Conservation (phyloP, 805 yeast species). For the Kodamaea leandrae region DNA sequence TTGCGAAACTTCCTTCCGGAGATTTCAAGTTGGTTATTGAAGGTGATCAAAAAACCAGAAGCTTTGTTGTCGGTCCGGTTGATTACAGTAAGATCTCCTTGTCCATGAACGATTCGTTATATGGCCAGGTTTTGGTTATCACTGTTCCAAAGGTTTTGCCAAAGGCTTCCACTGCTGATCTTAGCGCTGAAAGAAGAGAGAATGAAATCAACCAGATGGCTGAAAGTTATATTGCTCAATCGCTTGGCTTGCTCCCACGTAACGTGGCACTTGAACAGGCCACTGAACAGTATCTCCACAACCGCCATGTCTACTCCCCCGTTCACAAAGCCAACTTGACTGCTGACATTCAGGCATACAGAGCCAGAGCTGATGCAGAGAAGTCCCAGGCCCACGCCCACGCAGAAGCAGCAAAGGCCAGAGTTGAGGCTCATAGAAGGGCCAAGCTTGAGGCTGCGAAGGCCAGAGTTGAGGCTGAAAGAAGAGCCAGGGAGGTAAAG, state of each 20-base stretch:
- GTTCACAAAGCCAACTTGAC: too few species aligned
- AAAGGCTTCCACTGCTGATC: too few species aligned
- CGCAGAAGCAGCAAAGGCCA: not conserved
- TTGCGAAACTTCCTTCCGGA: constrained; percentile 2
- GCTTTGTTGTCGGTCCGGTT: constrained; percentile 3
- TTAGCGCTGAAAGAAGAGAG: too few species aligned
- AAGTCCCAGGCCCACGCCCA: not conserved
- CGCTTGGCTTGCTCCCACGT: too few species aligned
- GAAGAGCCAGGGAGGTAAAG: constrained; percentile 1
- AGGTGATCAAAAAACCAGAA: constrained; percentile 3
- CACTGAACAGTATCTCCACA: too few species aligned
- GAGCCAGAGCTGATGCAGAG: too few species aligned
- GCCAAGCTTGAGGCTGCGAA: not conserved
- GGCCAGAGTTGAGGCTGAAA: not conserved
- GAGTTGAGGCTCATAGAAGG: not conserved
- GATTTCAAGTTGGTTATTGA: constrained; percentile 3
- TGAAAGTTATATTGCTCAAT: too few species aligned
- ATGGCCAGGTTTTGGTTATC: constrained; percentile 4
- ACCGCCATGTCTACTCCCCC: too few species aligned
- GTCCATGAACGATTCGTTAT: constrained; percentile 1
- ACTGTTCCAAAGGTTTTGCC: constrained; percentile 5
- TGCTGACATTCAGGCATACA: too few species aligned
- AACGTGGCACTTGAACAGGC: too few species aligned
- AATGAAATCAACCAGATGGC: too few species aligned
- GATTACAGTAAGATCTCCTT: constrained; percentile 3